Percentiles rank a stretch among this genome's conserved stretches.
These are phyloP conservation scores for Exserohilum rostratum DNA, from an alignment of 2,329 filamentous ascomycete genomes.

Conservation along the genomic window DNA sequence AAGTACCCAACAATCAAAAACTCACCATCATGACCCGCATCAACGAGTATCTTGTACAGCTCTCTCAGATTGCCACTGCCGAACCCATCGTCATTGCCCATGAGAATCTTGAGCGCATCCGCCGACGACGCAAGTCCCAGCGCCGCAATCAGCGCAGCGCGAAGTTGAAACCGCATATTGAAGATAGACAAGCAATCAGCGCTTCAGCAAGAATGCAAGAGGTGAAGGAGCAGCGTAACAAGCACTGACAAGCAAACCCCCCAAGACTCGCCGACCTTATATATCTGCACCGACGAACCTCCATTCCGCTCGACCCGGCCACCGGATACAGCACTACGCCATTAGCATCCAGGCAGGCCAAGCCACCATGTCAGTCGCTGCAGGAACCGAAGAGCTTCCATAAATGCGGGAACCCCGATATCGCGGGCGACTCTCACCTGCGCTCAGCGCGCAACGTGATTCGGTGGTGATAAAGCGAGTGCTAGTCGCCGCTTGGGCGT, in stretches of 20 bases:
- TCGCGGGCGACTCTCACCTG: conserved; percentile 6
- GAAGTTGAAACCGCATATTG: conserved; percentile 23
- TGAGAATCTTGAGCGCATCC: conserved; percentile 43
- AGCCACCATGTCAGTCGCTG: conserved; percentile 6
- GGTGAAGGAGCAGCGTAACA: neutral
- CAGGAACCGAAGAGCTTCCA: conserved; percentile 7
- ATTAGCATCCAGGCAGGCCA: neutral
- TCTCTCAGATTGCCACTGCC: conserved; percentile 47
- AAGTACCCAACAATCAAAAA: neutral
- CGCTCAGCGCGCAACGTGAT: conserved; percentile 1
- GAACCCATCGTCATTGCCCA: conserved; percentile 51
- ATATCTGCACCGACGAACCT: neutral
- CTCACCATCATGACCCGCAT: conserved; percentile 35
- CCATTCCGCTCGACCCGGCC: neutral
- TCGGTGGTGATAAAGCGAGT: conserved; percentile 8
- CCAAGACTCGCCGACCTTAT: neutral
- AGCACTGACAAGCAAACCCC: neutral
- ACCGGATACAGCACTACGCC: neutral
- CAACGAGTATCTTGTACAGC: conserved; percentile 37
- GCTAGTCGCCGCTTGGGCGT: neutral
- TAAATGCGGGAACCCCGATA: conserved; percentile 6
- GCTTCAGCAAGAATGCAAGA: neutral
- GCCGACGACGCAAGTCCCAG: conserved; percentile 22
- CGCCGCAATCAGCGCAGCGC: conserved; percentile 23
- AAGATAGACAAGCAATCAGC: neutral